These are phyloP conservation scores for Euptelea pleiosperma DNA, from an alignment of 164 flowering plant species.

Conservation along the genomic window DNA sequence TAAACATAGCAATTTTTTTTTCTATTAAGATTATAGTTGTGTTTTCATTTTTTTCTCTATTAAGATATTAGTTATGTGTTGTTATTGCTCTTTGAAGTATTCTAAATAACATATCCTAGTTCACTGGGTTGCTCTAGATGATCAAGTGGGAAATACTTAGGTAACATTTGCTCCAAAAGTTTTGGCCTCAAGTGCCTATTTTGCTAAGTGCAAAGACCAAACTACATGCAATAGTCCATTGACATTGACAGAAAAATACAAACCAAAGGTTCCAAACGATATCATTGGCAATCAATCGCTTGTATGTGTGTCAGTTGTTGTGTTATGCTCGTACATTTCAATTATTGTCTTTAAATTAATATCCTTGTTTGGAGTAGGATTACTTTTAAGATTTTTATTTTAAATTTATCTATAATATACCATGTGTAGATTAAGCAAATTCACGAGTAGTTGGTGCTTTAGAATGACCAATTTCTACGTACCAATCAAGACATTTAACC, in stretches of 20 bases:
- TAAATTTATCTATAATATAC: neutral
- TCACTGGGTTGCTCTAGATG: constrained; percentile 20
- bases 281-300: constrained; percentile 86
- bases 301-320: constrained; percentile 38
- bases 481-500: too few species aligned
- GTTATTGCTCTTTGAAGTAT: neutral
- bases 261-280: constrained; percentile 77
- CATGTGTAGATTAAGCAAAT: constrained; percentile 79
- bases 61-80: too few species aligned
- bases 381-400: neutral
- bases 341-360: neutral
- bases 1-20: too few species aligned
- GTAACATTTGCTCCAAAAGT: constrained; percentile 29
- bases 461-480: constrained; percentile 70
- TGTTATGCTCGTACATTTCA: neutral
- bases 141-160: constrained; percentile 20
- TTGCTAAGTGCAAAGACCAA: constrained; percentile 38
- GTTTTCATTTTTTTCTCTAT: too few species aligned
- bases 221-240: constrained; percentile 24
- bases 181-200: constrained; percentile 24
- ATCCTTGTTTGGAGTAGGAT: neutral
- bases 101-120: constrained; percentile 8
- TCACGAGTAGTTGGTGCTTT: constrained; percentile 75
- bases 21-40: neutral
- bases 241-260: constrained; percentile 91